These are phyloP conservation scores for Cystofilobasidium ferigula DNA, from an alignment of 768 basidiomycete species.

Conservation along the genomic window DNA sequence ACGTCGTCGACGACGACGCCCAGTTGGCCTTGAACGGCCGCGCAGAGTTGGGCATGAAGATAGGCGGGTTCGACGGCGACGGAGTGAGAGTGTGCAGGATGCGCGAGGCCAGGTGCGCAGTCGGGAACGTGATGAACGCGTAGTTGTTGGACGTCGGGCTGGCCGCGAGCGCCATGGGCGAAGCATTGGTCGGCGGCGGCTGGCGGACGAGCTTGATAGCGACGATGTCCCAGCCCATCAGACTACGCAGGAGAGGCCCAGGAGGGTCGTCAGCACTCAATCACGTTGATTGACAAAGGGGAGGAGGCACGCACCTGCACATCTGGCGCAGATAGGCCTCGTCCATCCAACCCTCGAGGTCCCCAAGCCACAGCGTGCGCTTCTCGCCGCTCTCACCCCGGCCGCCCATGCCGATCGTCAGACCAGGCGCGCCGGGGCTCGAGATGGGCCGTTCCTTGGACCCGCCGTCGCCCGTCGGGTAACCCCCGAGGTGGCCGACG, in stretches of 20 bases:
- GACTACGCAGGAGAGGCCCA: slow-evolving; percentile 28
- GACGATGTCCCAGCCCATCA: slow-evolving; percentile 71
- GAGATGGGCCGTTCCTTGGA: not conserved
- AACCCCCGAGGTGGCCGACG: slow-evolving; percentile 6
- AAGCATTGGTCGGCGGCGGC: slow-evolving; percentile 47
- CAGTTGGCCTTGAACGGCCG: slow-evolving; percentile 73
- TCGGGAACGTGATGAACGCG: slow-evolving; percentile 74
- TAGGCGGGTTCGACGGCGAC: slow-evolving; percentile 40
- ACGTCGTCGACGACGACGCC: slow-evolving; percentile 35
- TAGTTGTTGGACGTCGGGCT: slow-evolving; percentile 70
- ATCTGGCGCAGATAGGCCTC: slow-evolving; percentile 87
- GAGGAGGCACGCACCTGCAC: slow-evolving; percentile 39
- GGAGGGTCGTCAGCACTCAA: not conserved
- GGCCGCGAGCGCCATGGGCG: slow-evolving; percentile 50
- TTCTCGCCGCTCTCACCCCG: slow-evolving; percentile 20
- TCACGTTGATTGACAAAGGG: too few species aligned
- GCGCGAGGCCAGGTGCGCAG: slow-evolving; percentile 18
- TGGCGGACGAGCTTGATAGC: slow-evolving; percentile 26
- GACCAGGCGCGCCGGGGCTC: not conserved
- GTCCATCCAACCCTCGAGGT: slow-evolving; percentile 94
- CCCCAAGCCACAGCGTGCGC: slow-evolving; percentile 66
- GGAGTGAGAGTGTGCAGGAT: slow-evolving; percentile 30
- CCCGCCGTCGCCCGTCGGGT: slow-evolving; percentile 15
- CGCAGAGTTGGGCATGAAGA: slow-evolving; percentile 71
- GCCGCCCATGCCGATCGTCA: slow-evolving; percentile 10